These are phyloP conservation scores for Aurifilum marmelostoma DNA, from an alignment of 2,329 filamentous ascomycete genomes.

Conservation along the genomic window DNA sequence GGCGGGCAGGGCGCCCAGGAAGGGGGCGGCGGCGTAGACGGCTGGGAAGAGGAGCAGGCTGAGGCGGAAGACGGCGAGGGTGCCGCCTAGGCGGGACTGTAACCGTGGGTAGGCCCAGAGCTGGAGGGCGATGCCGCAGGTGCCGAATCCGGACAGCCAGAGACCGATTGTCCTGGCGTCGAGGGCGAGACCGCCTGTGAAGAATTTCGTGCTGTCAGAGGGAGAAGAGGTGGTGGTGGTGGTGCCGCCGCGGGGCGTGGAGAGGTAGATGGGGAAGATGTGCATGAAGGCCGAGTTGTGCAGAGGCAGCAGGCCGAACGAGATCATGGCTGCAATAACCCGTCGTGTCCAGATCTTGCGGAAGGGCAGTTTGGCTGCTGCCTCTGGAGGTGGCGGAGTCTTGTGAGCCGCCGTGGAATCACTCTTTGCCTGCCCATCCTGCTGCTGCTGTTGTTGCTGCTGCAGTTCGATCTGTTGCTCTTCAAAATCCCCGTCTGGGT, in stretches of 20 bases:
- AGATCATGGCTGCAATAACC: constrained; percentile 41
- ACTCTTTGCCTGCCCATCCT: neutral
- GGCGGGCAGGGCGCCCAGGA: constrained; percentile 55
- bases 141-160: constrained; percentile 61
- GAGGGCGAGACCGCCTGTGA: constrained; percentile 60
- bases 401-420: neutral
- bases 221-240: neutral
- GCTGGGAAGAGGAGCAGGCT: constrained; percentile 62
- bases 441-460: neutral
- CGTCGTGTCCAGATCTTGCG: constrained; percentile 21
- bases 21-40: constrained; percentile 62
- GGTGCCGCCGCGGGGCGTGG: constrained; percentile 50
- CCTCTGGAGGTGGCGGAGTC: neutral
- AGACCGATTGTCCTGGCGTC: constrained; percentile 38
- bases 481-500: neutral
- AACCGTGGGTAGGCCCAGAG: constrained; percentile 63
- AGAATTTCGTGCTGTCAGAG: constrained; percentile 41
- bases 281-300: constrained; percentile 64
- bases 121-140: constrained; percentile 64
- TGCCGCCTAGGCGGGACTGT: constrained; percentile 58
- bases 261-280: constrained; percentile 66
- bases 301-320: constrained; percentile 56
- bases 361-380: neutral
- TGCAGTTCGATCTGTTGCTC: neutral
- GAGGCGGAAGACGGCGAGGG: constrained; percentile 59